Evolutionary conservation across 2,329 filamentous ascomycete genomes (phyloP).

Genomic region (Didymella segeticola): DNA sequence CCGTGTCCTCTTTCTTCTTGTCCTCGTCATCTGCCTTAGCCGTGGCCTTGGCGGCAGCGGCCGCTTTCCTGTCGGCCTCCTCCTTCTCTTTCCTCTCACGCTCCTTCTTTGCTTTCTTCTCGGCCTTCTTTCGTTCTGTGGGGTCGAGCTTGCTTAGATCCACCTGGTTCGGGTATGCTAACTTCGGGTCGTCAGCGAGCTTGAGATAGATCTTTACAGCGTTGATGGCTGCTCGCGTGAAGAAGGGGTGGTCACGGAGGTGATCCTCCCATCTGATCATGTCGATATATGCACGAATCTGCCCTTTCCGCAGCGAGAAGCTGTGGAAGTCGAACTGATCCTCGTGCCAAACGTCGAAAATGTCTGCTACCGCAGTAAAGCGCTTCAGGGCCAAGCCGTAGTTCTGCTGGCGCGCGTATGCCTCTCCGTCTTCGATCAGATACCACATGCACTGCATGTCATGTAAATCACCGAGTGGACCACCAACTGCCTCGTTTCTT

Average conservation of each 20-base stretch:
- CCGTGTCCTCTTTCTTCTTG: constrained; percentile 85
- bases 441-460: constrained; percentile 99
- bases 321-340: constrained; percentile 99
- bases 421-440: constrained; percentile 91
- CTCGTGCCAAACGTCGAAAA: constrained; percentile 97
- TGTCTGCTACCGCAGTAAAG: constrained; percentile 85
- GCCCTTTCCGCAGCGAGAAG: constrained; percentile 95
- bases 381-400: constrained; percentile 88
- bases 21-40: constrained; percentile 67
- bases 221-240: constrained; percentile 79
- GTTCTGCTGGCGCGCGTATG: constrained; percentile 82
- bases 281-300: constrained; percentile 91
- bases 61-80: constrained; percentile 79
- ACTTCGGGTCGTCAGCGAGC: constrained; percentile 76
- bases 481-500: constrained; percentile 84
- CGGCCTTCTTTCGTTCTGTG: constrained; percentile 81
- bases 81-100: constrained; percentile 74
- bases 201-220: constrained; percentile 82
- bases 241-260: constrained; percentile 91
- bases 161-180: constrained; percentile 67
- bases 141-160: constrained; percentile 60
- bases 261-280: constrained; percentile 97
- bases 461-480: constrained; percentile 86
- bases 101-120: constrained; percentile 89
- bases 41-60: constrained; percentile 67